Evolutionary conservation across 176 grass and related monocot genomes (phyloP).

Genomic region (Stipa capillata): DNA sequence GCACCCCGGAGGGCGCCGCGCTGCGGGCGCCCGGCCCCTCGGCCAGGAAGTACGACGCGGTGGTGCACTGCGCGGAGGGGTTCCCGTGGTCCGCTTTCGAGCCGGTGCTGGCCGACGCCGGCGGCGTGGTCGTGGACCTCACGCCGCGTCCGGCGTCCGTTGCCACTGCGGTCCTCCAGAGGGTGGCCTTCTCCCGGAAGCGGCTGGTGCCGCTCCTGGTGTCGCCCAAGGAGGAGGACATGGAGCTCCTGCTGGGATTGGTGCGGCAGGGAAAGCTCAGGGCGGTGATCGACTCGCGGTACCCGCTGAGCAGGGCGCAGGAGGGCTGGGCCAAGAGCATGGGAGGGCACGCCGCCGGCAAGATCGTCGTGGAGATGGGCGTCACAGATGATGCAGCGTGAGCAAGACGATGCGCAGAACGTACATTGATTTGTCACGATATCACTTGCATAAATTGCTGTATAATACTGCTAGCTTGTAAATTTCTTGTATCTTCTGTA

Average conservation of each 20-base stretch:
- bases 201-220: slow-evolving; percentile 33
- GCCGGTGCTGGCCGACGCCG: slow-evolving; percentile 30
- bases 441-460: not conserved
- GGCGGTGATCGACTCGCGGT: slow-evolving; percentile 41
- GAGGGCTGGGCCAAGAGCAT: slow-evolving; percentile 60
- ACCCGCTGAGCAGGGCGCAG: slow-evolving; percentile 33
- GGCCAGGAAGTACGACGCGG: slow-evolving; percentile 37
- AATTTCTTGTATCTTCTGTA: no score
- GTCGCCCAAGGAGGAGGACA: slow-evolving; percentile 31
- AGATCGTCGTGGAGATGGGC: slow-evolving; percentile 48
- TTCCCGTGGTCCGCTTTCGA: slow-evolving; percentile 40
- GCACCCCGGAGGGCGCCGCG: slow-evolving; percentile 23
- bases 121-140: slow-evolving; percentile 49
- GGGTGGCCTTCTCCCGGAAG: slow-evolving; percentile 46
- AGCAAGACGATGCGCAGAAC: not conserved
- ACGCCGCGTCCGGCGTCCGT: slow-evolving; percentile 20
- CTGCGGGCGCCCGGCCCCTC: slow-evolving; percentile 39
- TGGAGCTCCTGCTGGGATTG: slow-evolving; percentile 33
- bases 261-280: slow-evolving; percentile 39
- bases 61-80: slow-evolving; percentile 51
- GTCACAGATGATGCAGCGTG: not conserved
- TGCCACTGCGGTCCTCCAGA: slow-evolving; percentile 25
- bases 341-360: slow-evolving; percentile 37
- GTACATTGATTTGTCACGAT: not conserved
- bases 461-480: no score